phyloP scores from a whole-genome alignment of 495 filamentous ascomycete species.

The Xylaria telfairii region DNA sequence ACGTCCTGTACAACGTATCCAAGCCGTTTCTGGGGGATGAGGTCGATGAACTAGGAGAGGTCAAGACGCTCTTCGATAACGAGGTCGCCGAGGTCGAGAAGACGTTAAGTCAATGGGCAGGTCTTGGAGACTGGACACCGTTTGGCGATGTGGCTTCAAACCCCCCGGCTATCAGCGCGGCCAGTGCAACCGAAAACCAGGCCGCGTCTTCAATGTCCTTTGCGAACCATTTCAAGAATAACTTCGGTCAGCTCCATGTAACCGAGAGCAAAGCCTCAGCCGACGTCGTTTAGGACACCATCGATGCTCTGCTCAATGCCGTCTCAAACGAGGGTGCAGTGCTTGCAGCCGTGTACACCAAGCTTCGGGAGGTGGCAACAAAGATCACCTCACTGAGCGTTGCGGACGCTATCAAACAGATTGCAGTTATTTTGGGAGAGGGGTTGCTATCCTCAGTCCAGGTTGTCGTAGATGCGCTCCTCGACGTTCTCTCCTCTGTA shows the following conservation, averaged over 20 bases:
- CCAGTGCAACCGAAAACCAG: constrained; percentile 10
- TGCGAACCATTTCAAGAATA: constrained; percentile 19
- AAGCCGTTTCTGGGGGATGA: constrained; percentile 5
- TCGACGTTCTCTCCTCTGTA: constrained; percentile 1
- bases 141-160: constrained; percentile 9
- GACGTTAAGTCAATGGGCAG: constrained; percentile 22
- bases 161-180: not conserved
- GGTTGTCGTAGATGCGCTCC: constrained; percentile 19
- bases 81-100: constrained; percentile 21
- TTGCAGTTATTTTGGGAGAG: constrained; percentile 18
- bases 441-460: constrained; percentile 9
- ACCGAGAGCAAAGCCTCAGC: constrained; percentile 3
- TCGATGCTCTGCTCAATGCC: constrained; percentile 8
- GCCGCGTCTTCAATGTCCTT: constrained; percentile 22
- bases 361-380: constrained; percentile 15
- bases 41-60: not conserved
- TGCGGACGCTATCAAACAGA: constrained; percentile 19
- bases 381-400: constrained; percentile 12
- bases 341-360: constrained; percentile 15
- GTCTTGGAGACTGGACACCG: constrained; percentile 18
- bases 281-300: not conserved
- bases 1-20: constrained; percentile 19
- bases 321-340: constrained; percentile 9
- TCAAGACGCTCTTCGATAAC: not conserved
- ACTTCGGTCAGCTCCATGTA: constrained; percentile 7